phyloP scores from a whole-genome alignment of 495 filamentous ascomycete genomes.

The Penicillium flavigenum region DNA sequence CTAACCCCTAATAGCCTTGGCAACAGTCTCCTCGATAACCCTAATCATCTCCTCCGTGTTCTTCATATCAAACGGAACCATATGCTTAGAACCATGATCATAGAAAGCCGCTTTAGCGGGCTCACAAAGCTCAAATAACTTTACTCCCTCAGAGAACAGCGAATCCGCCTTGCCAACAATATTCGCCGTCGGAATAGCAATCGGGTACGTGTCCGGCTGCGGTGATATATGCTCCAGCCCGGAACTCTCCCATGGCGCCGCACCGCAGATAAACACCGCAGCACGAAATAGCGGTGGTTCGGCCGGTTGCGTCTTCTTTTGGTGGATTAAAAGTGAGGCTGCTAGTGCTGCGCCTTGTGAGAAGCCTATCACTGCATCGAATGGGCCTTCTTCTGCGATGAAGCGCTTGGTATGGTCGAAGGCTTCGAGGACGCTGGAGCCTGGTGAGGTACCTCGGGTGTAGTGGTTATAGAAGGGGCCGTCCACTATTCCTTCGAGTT shows the following conservation, averaged over 20 bases:
- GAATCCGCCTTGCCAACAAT: slow-evolving; percentile 40
- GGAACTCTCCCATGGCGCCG: slow-evolving; percentile 31
- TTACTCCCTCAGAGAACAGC: slow-evolving; percentile 31
- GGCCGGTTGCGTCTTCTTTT: slow-evolving; percentile 31
- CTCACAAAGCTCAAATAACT: slow-evolving; percentile 39
- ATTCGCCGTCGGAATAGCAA: slow-evolving; percentile 42
- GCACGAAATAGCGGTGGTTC: slow-evolving; percentile 35
- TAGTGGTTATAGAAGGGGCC: slow-evolving; percentile 46
- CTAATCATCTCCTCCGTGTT: slow-evolving; percentile 36
- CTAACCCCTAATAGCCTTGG: slow-evolving; percentile 21
- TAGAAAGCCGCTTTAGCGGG: slow-evolving; percentile 34
- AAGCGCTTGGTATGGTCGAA: slow-evolving; percentile 35
- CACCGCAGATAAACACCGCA: slow-evolving; percentile 45
- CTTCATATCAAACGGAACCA: slow-evolving; percentile 42
- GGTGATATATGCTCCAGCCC: slow-evolving; percentile 21
- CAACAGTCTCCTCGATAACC: slow-evolving; percentile 34
- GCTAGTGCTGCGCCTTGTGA: slow-evolving; percentile 47
- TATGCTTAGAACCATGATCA: slow-evolving; percentile 42
- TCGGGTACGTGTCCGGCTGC: slow-evolving; percentile 20
- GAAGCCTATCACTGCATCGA: slow-evolving; percentile 49
- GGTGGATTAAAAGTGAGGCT: slow-evolving; percentile 34
- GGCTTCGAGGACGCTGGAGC: slow-evolving; percentile 30
- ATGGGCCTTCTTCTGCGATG: slow-evolving; percentile 41
- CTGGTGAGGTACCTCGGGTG: slow-evolving; percentile 25
- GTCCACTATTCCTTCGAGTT: slow-evolving; percentile 36